phyloP scores from a whole-genome alignment of 169 alveolate species.

The Eimeria acervulina region DNA sequence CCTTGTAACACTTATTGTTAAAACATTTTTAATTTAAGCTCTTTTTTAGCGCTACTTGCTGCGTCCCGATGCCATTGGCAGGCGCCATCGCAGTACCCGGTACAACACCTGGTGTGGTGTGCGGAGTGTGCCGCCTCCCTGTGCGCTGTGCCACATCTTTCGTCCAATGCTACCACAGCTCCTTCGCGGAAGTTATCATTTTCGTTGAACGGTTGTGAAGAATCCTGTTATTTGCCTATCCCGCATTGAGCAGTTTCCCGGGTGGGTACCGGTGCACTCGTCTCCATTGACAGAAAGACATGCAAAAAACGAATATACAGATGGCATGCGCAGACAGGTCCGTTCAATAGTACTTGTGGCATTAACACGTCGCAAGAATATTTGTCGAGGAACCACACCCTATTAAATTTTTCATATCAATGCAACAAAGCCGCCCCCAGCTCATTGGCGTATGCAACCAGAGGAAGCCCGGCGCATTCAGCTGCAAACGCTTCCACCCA shows the following conservation, averaged over 20 bases:
- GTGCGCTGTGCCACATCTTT: neutral
- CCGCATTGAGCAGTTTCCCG: constrained; percentile 35
- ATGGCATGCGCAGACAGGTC: constrained; percentile 62
- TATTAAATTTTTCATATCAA: constrained; percentile 47
- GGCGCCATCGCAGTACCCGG: neutral
- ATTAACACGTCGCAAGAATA: neutral
- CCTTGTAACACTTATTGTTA: neutral
- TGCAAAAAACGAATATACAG: constrained; percentile 20
- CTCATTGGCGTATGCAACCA: constrained; percentile 33
- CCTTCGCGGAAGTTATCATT: neutral
- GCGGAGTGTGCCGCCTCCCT: constrained; percentile 51
- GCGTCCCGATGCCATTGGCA: neutral
- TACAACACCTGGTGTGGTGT: constrained; percentile 27
- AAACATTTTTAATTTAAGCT: neutral
- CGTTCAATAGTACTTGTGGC: neutral
- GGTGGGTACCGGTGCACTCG: constrained; percentile 38
- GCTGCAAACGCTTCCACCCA: constrained; percentile 54
- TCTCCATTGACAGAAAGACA: constrained; percentile 54
- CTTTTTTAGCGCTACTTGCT: neutral
- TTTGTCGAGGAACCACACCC: neutral
- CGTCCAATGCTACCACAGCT: constrained; percentile 22
- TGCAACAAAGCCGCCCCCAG: constrained; percentile 56
- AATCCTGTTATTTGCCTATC: constrained; percentile 8
- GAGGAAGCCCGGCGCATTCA: constrained; percentile 40
- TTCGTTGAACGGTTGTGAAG: neutral